Conservation (phyloP, 176 grass and related monocot species). For the Alopecurus myosuroides region DNA sequence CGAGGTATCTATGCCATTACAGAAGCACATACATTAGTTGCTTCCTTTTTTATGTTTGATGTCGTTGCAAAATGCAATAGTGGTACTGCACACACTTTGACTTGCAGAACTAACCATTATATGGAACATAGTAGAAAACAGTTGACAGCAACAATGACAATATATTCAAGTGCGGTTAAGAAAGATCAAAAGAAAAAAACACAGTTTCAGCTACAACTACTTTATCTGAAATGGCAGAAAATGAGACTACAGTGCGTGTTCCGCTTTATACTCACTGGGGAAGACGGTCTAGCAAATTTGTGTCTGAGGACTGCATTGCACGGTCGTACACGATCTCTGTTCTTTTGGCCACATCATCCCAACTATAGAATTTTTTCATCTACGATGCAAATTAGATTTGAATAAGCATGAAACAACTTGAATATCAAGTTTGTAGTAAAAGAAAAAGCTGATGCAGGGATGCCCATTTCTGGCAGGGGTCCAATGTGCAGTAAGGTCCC, state of each 20-base stretch:
- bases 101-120: background rate
- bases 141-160: background rate
- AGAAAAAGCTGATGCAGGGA: background rate
- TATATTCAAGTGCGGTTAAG: background rate
- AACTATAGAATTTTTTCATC: conserved; percentile 91
- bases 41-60: background rate
- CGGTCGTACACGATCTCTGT: conserved; percentile 80
- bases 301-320: conserved; percentile 53
- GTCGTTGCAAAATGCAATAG: background rate
- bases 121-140: background rate
- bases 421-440: background rate
- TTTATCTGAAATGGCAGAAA: conserved; percentile 23
- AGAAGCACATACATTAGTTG: background rate
- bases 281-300: conserved; percentile 61
- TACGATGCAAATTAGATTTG: conserved; percentile 24
- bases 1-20: background rate
- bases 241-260: background rate
- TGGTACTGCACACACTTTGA: background rate
- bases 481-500: background rate
- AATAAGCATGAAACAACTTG: background rate
- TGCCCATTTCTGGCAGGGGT: background rate
- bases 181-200: background rate
- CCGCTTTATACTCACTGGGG: conserved; percentile 48
- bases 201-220: background rate
- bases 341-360: conserved; percentile 94